Conservation (phyloP, 2,329 filamentous ascomycete species). For the Grosmannia serpens region DNA sequence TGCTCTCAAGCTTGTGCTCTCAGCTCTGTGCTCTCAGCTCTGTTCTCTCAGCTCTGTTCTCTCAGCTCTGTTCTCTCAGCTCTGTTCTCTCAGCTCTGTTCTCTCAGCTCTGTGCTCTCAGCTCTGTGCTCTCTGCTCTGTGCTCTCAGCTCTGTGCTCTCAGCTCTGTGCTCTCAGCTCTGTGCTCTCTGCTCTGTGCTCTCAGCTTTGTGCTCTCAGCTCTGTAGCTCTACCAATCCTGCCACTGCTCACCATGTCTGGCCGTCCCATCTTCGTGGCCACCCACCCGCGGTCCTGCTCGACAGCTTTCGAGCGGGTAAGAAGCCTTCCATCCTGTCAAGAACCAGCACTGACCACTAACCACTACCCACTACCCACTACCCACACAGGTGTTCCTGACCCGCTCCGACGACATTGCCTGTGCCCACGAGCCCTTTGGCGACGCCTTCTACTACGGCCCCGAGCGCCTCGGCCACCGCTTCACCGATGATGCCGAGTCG, state of each 20-base stretch:
- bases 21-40: neutral
- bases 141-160: neutral
- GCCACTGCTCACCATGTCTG: slow-evolving; percentile 44
- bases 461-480: slow-evolving; percentile 72
- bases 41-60: neutral
- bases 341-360: neutral
- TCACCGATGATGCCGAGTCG: slow-evolving; percentile 51
- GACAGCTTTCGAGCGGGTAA: slow-evolving; percentile 89
- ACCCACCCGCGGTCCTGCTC: slow-evolving; percentile 94
- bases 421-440: slow-evolving; percentile 90
- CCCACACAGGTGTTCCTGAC: slow-evolving; percentile 82
- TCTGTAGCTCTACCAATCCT: neutral
- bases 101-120: neutral
- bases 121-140: neutral
- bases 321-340: neutral
- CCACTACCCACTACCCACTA: too few relatives aligned
- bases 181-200: neutral
- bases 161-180: neutral
- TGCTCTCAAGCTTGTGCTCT: neutral
- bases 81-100: neutral
- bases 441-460: slow-evolving; percentile 95
- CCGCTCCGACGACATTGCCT: slow-evolving; percentile 65
- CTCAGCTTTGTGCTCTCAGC: neutral
- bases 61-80: neutral
- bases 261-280: slow-evolving; percentile 78